These are phyloP conservation scores for Podaxis rugospora DNA, from an alignment of 768 basidiomycete species.

Conservation along the genomic window DNA sequence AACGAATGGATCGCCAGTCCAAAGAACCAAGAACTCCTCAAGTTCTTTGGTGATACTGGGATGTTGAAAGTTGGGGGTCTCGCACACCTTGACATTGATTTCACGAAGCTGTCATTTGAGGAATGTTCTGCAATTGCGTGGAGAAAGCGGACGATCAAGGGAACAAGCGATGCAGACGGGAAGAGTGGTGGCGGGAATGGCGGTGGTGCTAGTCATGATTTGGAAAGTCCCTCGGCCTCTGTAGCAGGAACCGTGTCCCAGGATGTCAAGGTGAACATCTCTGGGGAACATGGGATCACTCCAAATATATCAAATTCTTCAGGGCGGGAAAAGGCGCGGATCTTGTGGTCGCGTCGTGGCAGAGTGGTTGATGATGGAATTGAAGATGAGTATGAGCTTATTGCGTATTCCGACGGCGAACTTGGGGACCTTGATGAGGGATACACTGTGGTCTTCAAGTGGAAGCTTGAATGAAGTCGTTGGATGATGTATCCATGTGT, in stretches of 20 bases:
- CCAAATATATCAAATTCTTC: neutral
- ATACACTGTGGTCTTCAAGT: neutral
- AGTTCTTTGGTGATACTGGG: constrained; percentile 18
- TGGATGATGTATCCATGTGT: neutral
- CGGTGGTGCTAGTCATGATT: neutral
- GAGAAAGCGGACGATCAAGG: neutral
- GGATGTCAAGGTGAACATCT: neutral
- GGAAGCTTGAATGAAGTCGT: neutral
- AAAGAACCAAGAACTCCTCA: constrained; percentile 33
- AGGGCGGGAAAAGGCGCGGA: neutral
- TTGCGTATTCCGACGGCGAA: constrained; percentile 4
- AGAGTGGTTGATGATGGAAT: constrained; percentile 1
- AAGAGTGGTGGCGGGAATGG: neutral
- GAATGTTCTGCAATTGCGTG: constrained; percentile 2
- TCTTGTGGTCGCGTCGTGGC: constrained; percentile 5
- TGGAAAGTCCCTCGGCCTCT: neutral
- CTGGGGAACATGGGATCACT: neutral
- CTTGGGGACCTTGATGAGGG: neutral
- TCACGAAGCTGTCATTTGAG: constrained; percentile 20
- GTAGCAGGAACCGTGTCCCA: neutral
- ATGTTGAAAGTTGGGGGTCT: constrained; percentile 30
- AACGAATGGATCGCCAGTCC: constrained; percentile 36
- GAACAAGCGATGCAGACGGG: neutral
- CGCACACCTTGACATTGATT: constrained; percentile 36
- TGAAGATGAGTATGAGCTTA: constrained; percentile 3